Conservation (phyloP, 1,284 basidiomycete genomes). For the Ustilago curta region DNA sequence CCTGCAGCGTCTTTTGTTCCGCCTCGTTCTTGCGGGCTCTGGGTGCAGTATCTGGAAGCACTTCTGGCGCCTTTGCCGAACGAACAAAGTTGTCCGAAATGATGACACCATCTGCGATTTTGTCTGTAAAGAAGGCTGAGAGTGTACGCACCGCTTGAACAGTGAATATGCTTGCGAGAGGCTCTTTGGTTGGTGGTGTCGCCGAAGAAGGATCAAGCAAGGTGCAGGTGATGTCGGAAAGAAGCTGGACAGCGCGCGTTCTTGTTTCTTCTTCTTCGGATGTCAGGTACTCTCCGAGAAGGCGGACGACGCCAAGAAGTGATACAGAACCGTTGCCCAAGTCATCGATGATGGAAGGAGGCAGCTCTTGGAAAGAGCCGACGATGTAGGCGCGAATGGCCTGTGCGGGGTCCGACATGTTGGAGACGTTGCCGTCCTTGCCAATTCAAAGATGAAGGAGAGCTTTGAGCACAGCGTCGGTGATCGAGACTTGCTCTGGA, state of each 20-base stretch:
- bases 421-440: background rate
- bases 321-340: constrained; percentile 30
- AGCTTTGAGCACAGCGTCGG: background rate
- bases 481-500: background rate
- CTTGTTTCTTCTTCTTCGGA: constrained; percentile 83
- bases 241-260: constrained; percentile 77
- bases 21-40: constrained; percentile 38
- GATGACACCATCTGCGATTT: constrained; percentile 82
- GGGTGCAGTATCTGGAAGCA: constrained; percentile 57
- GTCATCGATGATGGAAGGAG: constrained; percentile 53
- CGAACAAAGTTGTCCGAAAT: constrained; percentile 56
- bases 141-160: constrained; percentile 81
- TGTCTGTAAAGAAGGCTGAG: constrained; percentile 83
- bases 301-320: constrained; percentile 85
- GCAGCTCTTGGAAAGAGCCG: constrained; percentile 48
- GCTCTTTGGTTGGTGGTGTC: constrained; percentile 64
- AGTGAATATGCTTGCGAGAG: constrained; percentile 78
- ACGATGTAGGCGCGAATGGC: constrained; percentile 54
- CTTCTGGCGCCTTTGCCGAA: constrained; percentile 47
- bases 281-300: constrained; percentile 85
- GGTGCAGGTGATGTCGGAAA: constrained; percentile 47
- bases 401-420: constrained; percentile 46
- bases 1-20: constrained; percentile 54
- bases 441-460: no score
- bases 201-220: constrained; percentile 31